These are phyloP conservation scores for Phytophthora multivora DNA, from an alignment of 352 stramenopile species.

Conservation along the genomic window DNA sequence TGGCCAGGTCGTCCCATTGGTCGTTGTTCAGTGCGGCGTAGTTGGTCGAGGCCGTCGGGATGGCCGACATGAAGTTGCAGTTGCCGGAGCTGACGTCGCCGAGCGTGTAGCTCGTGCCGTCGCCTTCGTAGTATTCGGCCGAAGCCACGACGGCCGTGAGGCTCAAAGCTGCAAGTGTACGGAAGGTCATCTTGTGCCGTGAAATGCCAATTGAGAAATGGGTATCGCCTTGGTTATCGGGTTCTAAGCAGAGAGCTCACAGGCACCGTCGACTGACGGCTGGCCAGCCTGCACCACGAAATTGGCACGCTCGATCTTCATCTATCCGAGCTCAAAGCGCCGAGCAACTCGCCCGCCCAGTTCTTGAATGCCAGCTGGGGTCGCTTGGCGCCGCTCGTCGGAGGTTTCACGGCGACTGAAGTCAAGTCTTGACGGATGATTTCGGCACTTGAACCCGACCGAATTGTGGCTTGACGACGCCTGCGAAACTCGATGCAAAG, in stretches of 20 bases:
- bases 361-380: slow-evolving; percentile 31
- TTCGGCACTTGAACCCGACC: slow-evolving; percentile 4
- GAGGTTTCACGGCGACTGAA: neutral
- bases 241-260: neutral
- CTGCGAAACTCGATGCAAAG: slow-evolving; percentile 14
- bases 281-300: slow-evolving; percentile 14
- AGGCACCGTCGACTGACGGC: neutral
- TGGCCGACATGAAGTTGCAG: slow-evolving; percentile 55
- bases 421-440: slow-evolving; percentile 16
- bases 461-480: slow-evolving; percentile 10
- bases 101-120: slow-evolving; percentile 47
- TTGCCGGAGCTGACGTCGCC: slow-evolving; percentile 35
- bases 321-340: slow-evolving; percentile 21
- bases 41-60: slow-evolving; percentile 46
- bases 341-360: slow-evolving; percentile 23
- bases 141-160: slow-evolving; percentile 7
- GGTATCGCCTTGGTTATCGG: neutral
- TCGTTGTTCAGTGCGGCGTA: slow-evolving; percentile 69
- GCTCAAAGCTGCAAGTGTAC: slow-evolving; percentile 8
- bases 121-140: slow-evolving; percentile 37
- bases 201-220: slow-evolving; percentile 20
- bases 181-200: slow-evolving; percentile 12
- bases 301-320: slow-evolving; percentile 27
- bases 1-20: slow-evolving; percentile 55
- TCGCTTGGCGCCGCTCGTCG: neutral